Base-by-base conservation (phyloP, 192 early-diverging fungal genomes). In the Coemansia reversa region DNA sequence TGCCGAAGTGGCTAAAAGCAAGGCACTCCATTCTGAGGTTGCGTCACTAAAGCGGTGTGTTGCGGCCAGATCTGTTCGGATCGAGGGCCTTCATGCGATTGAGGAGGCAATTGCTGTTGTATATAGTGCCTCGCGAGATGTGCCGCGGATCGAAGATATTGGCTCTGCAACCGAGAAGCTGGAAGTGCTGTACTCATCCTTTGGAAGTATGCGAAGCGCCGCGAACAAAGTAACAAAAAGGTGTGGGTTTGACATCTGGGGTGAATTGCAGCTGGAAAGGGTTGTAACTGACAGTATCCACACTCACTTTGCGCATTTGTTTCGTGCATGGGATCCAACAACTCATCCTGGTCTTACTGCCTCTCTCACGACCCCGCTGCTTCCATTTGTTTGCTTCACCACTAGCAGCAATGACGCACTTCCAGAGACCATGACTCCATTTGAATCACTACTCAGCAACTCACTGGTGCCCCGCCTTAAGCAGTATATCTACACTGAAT, bases 171-270 rank as follows among this genome's bases (percentile, higher is more conserved):
- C 16, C 14, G 30, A 22, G 0, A 58, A 58, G 25, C 20, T 71
- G 32, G 7, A 16, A 9, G 51, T 39, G 3, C 63, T 81, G 24
- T 74, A 63, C 25, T 23, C n/a, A 2, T 23, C 69, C 4, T 75
- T 65, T 24, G 45, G 51, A 18, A 39, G 42, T 6, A 45, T 81
- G 53, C 29, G 61, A 58, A 8, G 24, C 11, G 7, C 54, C 5
- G 65, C 72, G 3, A 24, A 14, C 27, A 42, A 39, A 12, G 32
- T 62, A 18, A 69, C 71, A 42, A 18, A 23, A n/a, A 22, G 24
- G 18, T 65, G 66, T 58, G 62, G 51, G 2, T 81, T 72, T 20
- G 63, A 68, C 35, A 69, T 68, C 7, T 81, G 78, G 78, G 35
- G 42, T 24, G 78, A 81, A 51, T 32, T 81, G 51, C 63, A 54